These are phyloP conservation scores for Poronia punctata DNA, from an alignment of 495 filamentous ascomycete species.

Conservation along the genomic window DNA sequence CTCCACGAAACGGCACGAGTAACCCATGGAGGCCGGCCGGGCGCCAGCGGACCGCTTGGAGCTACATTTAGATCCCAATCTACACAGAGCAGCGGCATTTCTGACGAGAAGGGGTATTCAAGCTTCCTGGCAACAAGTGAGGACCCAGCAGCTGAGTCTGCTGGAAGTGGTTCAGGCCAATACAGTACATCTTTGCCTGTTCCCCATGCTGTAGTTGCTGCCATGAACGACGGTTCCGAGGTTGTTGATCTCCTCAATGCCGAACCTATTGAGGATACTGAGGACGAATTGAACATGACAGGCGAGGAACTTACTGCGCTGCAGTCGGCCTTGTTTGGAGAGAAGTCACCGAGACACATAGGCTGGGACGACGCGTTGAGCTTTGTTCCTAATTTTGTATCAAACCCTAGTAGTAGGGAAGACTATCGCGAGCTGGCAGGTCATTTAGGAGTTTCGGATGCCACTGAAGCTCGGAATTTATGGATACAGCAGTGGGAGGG, in stretches of 20 bases:
- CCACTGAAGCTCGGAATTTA: slow-evolving; percentile 34
- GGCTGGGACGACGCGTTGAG: slow-evolving; percentile 37
- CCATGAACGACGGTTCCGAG: slow-evolving; percentile 33
- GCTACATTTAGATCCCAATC: slow-evolving; percentile 14
- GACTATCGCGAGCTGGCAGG: slow-evolving; percentile 9
- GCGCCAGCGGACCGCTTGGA: neutral
- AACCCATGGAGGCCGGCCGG: neutral
- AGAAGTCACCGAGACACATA: slow-evolving; percentile 4
- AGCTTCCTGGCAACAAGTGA: neutral
- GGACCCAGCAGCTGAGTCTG: neutral
- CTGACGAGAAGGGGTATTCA: neutral
- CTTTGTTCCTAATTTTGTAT: slow-evolving; percentile 32
- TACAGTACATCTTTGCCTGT: neutral
- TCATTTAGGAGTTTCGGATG: slow-evolving; percentile 29
- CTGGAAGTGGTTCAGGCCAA: neutral
- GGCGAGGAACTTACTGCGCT: slow-evolving; percentile 19
- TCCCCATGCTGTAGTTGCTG: neutral
- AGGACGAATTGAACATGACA: slow-evolving; percentile 11
- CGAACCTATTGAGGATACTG: slow-evolving; percentile 15
- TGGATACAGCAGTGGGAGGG: slow-evolving; percentile 53
- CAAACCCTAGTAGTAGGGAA: slow-evolving; percentile 6
- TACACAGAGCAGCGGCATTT: neutral
- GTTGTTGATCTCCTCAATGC: slow-evolving; percentile 35
- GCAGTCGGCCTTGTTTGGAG: slow-evolving; percentile 29
- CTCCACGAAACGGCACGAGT: slow-evolving; percentile 6